Evolutionary conservation across 2,329 filamentous ascomycete genomes (phyloP), one percentile per base, ranked within the genome.

Genomic region (Nectriaceae sp.): DNA sequence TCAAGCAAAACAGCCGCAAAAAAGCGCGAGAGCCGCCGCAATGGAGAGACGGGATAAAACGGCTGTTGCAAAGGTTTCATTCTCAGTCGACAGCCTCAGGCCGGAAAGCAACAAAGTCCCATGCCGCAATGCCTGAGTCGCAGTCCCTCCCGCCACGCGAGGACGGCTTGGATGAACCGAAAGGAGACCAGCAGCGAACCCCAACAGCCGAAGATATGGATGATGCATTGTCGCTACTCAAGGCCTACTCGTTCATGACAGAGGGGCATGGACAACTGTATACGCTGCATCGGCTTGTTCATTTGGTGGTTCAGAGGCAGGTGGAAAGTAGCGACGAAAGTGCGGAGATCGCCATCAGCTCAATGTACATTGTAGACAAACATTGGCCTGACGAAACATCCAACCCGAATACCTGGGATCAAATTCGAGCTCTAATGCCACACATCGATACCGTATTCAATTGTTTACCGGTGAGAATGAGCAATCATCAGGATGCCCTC

Each of bases 241-340:
- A 16, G 24, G 18, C 21, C 11, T 33, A 42, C 40, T 29, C 40
- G 15, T 42, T 42, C 40, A 31, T 42, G n/a, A 33, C 24, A 11
- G 16, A 42, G 16, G 16, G 18, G 8, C 26, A 43, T n/a, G 19
- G 21, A 10, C 21, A 6, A 3, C 16, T 6, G 4, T 43, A 35
- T 15, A 43, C 41, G 11, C 21, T 43, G 18, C 41, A 43, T 36
- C 24, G 19, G 29, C 41, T 43, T 5, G 29, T 36, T 6, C 29
- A 43, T 11, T 5, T 43, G 15, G 29, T 21, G 26, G 18, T 43
- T 6, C 29, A 22, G 21, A 10, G 41, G 21, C 16, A 22, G 15
- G 2, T 43, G 18, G n/a, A 36, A 31, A 35, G 41, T n/a, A 43
- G 24, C 8, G 16, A 5, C 10, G n/a, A 31, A 13, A n/a, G 15